These are phyloP conservation scores for Nissolia schottii DNA, from an alignment of 306 rosid genomes.

Conservation along the genomic window DNA sequence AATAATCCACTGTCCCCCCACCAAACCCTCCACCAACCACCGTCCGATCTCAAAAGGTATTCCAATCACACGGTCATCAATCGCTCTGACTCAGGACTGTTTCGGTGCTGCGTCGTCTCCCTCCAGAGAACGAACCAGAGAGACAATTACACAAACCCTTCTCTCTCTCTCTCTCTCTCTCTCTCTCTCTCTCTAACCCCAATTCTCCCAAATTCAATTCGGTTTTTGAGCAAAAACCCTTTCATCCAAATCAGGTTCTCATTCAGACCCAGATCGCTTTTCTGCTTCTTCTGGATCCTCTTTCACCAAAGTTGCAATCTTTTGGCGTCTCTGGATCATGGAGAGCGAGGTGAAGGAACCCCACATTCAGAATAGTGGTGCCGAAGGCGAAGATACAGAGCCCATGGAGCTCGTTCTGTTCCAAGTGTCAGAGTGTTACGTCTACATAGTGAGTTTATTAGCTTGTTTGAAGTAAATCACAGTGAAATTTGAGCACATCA, in stretches of 20 bases:
- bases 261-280: slow-evolving; percentile 21
- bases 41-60: slow-evolving; percentile 23
- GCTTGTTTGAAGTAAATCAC: not conserved
- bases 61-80: slow-evolving; percentile 13
- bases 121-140: slow-evolving; percentile 29
- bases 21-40: not conserved
- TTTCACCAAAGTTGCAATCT: slow-evolving; percentile 23
- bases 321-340: slow-evolving; percentile 44
- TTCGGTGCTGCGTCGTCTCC: slow-evolving; percentile 34
- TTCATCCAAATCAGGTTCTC: not conserved
- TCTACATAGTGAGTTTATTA: slow-evolving; percentile 61
- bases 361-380: slow-evolving; percentile 36
- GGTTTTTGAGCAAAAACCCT: not conserved
- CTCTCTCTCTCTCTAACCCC: slow-evolving; percentile 18
- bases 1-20: not conserved
- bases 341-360: slow-evolving; percentile 46
- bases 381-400: slow-evolving; percentile 52
- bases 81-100: slow-evolving; percentile 9
- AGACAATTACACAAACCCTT: slow-evolving; percentile 24
- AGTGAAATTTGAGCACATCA: not conserved
- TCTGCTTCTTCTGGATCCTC: not conserved
- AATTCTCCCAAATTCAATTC: slow-evolving; percentile 25
- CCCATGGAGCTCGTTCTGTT: slow-evolving; percentile 83
- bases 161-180: slow-evolving; percentile 7
- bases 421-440: slow-evolving; percentile 94